Percentiles rank a stretch among this genome's conserved stretches.
Evolutionary conservation across 2,329 filamentous ascomycete genomes (phyloP).

Genomic region (Pestalotiopsis fici): DNA sequence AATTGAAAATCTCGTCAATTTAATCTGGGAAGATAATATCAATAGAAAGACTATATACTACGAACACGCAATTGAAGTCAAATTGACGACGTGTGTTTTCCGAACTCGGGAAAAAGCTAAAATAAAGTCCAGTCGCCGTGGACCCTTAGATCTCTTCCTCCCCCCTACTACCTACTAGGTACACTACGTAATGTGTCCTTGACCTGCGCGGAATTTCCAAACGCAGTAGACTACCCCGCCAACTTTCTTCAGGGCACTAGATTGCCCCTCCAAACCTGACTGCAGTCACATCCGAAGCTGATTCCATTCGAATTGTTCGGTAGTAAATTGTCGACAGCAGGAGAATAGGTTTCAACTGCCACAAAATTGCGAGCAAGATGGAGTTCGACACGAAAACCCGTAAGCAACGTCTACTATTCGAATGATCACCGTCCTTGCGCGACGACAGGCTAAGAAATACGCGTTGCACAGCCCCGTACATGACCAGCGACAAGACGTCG

Average conservation of each 20-base stretch:
- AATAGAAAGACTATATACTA: too few species aligned
- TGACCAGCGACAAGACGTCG: constrained; percentile 79
- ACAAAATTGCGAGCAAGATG: constrained; percentile 46
- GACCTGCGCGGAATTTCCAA: background rate
- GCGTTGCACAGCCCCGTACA: constrained; percentile 63
- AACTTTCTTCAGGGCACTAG: background rate
- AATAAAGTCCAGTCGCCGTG: too few species aligned
- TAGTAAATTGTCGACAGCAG: background rate
- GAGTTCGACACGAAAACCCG: constrained; percentile 75
- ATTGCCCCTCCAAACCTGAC: background rate
- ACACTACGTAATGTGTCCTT: background rate
- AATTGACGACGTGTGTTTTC: too few species aligned
- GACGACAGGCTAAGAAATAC: background rate
- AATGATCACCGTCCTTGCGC: background rate
- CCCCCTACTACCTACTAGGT: too few species aligned
- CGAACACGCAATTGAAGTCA: too few species aligned
- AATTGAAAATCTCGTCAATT: background rate
- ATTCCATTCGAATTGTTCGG: background rate
- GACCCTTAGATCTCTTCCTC: too few species aligned
- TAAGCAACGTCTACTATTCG: constrained; percentile 41
- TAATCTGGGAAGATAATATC: background rate
- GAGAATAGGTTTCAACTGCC: background rate
- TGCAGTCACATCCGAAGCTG: background rate
- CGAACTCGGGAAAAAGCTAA: too few species aligned
- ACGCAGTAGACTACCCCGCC: background rate